phyloP scores from a whole-genome alignment of 257 asterid species.

The Solanum pimpinellifolium region DNA sequence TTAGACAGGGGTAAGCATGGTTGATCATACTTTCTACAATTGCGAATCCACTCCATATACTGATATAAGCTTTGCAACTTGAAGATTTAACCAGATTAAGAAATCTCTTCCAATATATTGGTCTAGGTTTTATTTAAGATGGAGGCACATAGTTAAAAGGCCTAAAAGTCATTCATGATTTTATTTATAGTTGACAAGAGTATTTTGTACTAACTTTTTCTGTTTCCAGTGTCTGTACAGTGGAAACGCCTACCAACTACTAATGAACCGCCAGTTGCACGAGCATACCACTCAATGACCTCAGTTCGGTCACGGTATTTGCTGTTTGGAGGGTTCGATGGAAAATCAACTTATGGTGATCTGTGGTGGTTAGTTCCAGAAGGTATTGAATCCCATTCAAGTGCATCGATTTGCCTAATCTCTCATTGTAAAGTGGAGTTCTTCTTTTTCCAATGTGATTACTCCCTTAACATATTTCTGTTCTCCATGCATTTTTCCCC shows the following conservation, averaged over 20 bases:
- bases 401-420: neutral
- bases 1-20: conserved; percentile 74
- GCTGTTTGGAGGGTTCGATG: conserved; percentile 94
- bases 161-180: neutral
- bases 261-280: conserved; percentile 77
- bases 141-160: neutral
- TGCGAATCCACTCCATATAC: neutral
- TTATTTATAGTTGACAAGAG: neutral
- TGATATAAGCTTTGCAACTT: neutral
- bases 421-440: neutral
- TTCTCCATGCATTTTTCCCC: neutral
- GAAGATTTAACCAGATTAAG: neutral
- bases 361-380: conserved; percentile 99
- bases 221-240: conserved; percentile 65
- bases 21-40: neutral
- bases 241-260: conserved; percentile 82
- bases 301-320: conserved; percentile 62
- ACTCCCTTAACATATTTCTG: neutral
- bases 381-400: conserved; percentile 31
- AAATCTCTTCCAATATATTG: neutral
- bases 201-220: neutral
- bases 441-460: neutral
- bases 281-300: conserved; percentile 97
- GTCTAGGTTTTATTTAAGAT: neutral
- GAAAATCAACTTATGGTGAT: conserved; percentile 87